These are phyloP conservation scores for Populus davidiana DNA, from an alignment of 345 rosid genomes.

Conservation along the genomic window DNA sequence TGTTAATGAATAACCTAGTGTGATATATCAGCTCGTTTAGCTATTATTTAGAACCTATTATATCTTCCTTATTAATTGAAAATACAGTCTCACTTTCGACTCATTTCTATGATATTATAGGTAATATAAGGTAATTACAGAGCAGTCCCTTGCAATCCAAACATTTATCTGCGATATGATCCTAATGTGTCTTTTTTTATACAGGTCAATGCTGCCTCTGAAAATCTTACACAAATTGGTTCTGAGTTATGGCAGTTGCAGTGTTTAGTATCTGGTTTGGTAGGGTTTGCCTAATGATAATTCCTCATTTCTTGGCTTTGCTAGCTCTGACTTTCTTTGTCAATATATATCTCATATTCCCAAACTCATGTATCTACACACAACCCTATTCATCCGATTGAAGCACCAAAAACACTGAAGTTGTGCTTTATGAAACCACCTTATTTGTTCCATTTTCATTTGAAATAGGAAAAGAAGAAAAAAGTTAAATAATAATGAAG, in stretches of 20 bases:
- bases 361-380: background rate
- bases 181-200: slow-evolving; percentile 7
- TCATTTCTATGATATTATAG: background rate
- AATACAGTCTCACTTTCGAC: background rate
- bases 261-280: slow-evolving; percentile 58
- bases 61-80: background rate
- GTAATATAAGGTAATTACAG: background rate
- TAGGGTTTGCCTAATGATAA: slow-evolving; percentile 32
- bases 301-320: background rate
- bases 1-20: background rate
- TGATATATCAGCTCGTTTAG: background rate
- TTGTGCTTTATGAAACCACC: background rate
- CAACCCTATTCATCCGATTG: background rate
- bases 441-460: background rate
- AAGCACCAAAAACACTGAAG: background rate
- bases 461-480: background rate
- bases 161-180: background rate
- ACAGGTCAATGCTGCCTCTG: slow-evolving; percentile 68
- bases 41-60: background rate
- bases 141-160: background rate
- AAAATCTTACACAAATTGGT: slow-evolving; percentile 57
- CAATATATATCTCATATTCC: background rate
- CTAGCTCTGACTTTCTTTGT: background rate
- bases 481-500: background rate
- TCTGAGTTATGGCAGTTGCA: slow-evolving; percentile 62